Base-by-base conservation (phyloP, 2,329 filamentous ascomycete genomes). In the Ascochyta fabae region DNA sequence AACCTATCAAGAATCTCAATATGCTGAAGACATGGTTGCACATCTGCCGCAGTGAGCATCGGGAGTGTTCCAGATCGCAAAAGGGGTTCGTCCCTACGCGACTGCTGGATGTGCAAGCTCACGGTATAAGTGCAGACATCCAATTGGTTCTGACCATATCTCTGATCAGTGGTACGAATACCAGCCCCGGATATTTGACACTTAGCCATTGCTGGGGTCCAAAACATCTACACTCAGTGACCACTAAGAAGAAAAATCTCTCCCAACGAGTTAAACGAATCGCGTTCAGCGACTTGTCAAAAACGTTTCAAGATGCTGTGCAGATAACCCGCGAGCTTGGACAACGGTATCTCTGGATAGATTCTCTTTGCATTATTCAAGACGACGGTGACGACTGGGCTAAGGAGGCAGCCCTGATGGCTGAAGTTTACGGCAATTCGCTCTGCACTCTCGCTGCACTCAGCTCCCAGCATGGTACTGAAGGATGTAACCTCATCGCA, bases 351-450 rank as follows among this genome's bases (percentile, higher is more conserved):
- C n/a, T 60, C 1, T 60, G 58, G 58, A 60, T 60, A 7, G 58
- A 60, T 33, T 53, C 53, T 15, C 7, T 60, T 6, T 60, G 58
- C 40, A 57, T 60, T 7, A 41, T 60, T 4, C 53, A 60, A 15
- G 46, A 58, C n/a, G 13, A 27, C 33, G 4, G 1, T 1, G 24
- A 44, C n/a, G 58, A 60, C 22, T 50, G 46, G 49, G 12, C 6
- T 3, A 7, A 22, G 6, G 58, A 60, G 23, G 38, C 46, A 7
- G 22, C 58, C 1, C 13, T 26, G 1, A 60, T 60, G 58, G 53
- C 50, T 12, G 23, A 43, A 1, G 50, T 53, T 1, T 53, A 53
- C n/a, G 43, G 50, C 12, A 48, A 42, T 9, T 19, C 50, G 4
- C 22, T 9, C n/a, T 53, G 50, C n/a, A 53, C 50, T 7, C 43